Percentiles rank a stretch among this genome's conserved stretches.
These are phyloP conservation scores for Solanum hybrid DNA, from an alignment of 305 asterid species.

Conservation along the genomic window DNA sequence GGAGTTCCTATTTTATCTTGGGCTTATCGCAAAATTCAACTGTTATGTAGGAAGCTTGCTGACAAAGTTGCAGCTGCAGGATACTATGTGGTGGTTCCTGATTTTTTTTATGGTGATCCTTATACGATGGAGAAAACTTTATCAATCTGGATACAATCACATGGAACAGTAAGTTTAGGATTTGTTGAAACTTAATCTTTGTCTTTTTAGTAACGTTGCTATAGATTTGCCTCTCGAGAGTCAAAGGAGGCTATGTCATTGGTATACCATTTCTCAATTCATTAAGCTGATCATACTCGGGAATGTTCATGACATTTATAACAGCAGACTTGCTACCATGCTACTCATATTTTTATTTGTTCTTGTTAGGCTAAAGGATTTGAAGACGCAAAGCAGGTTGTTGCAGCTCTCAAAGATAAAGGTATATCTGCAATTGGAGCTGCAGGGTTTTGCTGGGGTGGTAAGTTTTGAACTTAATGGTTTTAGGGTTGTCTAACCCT, in stretches of 20 bases:
- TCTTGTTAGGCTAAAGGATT: slow-evolving; percentile 16
- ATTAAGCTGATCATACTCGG: neutral
- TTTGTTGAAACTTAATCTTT: neutral
- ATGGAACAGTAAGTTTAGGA: slow-evolving; percentile 19
- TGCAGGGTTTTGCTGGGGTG: slow-evolving; percentile 37
- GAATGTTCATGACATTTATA: neutral
- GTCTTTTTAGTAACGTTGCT: neutral
- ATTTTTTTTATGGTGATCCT: slow-evolving; percentile 22
- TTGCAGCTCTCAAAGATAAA: slow-evolving; percentile 14
- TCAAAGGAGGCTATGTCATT: neutral
- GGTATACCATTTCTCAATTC: neutral
- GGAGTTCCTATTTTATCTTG: neutral
- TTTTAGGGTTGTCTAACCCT: neutral
- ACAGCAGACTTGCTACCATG: neutral
- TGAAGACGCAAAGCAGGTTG: slow-evolving; percentile 17
- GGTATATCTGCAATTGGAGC: slow-evolving; percentile 20
- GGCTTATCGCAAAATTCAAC: neutral
- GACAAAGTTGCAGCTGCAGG: slow-evolving; percentile 23
- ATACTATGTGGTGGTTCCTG: slow-evolving; percentile 22
- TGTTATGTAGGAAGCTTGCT: slow-evolving; percentile 15
- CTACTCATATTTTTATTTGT: neutral
- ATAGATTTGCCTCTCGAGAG: neutral
- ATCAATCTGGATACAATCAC: slow-evolving; percentile 32
- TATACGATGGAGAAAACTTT: neutral
- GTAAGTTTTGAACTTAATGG: slow-evolving; percentile 23